Evolutionary conservation across 306 rosid species (phyloP).

Genomic region (Medicago truncatula): DNA sequence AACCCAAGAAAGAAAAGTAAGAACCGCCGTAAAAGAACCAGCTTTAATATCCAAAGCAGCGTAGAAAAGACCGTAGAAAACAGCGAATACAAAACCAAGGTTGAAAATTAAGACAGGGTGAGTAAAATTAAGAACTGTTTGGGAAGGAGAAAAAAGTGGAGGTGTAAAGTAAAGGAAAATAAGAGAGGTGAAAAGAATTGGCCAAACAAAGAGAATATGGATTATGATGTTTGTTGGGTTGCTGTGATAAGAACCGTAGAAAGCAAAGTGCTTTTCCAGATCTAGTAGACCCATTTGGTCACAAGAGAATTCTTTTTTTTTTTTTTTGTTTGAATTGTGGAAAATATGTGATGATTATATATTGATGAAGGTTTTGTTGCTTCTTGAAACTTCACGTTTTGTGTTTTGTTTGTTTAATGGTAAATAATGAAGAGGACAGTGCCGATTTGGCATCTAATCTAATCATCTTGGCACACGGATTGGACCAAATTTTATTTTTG

Average conservation of each 20-base stretch:
- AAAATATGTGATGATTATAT: too few relatives aligned
- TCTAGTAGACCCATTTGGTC: constrained; percentile 61
- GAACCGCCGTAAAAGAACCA: constrained; percentile 72
- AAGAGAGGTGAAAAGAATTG: constrained; percentile 65
- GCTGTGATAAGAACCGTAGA: constrained; percentile 89
- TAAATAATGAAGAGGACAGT: too few relatives aligned
- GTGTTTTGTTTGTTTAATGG: too few relatives aligned
- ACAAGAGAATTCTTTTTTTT: too few relatives aligned
- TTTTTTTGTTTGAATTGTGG: neutral
- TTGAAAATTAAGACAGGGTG: constrained; percentile 57
- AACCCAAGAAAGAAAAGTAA: constrained; percentile 67
- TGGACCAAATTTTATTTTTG: too few relatives aligned
- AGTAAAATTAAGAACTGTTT: constrained; percentile 17
- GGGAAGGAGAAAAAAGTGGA: constrained; percentile 44
- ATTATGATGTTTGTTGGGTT: constrained; percentile 69
- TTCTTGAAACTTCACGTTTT: too few relatives aligned
- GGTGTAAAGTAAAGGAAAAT: constrained; percentile 71
- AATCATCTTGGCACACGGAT: too few relatives aligned
- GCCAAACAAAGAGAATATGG: constrained; percentile 87
- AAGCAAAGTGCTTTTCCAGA: constrained; percentile 84
- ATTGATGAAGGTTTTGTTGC: too few relatives aligned
- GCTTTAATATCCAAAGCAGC: constrained; percentile 65
- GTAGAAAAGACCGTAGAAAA: constrained; percentile 60
- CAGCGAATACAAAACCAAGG: constrained; percentile 61
- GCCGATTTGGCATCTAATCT: too few relatives aligned